Evolutionary conservation across 441 rosid genomes (phyloP).

Genomic region (Codiaeum variegatum): DNA sequence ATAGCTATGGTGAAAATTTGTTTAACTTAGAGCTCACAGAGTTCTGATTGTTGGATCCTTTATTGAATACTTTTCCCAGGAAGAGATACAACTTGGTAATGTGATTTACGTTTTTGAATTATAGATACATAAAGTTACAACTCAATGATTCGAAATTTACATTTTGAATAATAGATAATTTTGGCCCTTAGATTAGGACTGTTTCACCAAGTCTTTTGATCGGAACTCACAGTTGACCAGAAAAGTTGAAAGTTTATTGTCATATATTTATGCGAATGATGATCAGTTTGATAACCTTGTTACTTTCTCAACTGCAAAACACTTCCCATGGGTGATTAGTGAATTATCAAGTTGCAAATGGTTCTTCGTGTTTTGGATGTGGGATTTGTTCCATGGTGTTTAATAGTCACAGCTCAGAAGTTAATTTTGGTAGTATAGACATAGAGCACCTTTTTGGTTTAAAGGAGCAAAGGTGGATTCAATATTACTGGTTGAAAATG

Average conservation of each 20-base stretch:
- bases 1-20: neutral
- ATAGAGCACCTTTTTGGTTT: neutral
- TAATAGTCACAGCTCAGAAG: neutral
- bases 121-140: neutral
- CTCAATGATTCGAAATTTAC: neutral
- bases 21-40: neutral
- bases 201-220: neutral
- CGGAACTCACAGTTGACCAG: neutral
- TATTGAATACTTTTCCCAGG: neutral
- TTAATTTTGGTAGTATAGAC: neutral
- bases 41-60: neutral
- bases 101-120: no score
- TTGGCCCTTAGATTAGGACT: neutral
- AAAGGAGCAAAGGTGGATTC: neutral
- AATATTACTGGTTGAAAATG: neutral
- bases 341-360: neutral
- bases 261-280: neutral
- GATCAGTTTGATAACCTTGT: neutral
- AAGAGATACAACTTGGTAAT: neutral
- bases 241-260: neutral
- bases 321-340: neutral
- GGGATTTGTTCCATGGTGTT: neutral
- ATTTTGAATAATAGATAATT: neutral
- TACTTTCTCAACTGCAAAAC: neutral
- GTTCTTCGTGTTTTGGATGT: neutral